Conservation (phyloP, 2,329 filamentous ascomycete species). For the Botryotinia convoluta region DNA sequence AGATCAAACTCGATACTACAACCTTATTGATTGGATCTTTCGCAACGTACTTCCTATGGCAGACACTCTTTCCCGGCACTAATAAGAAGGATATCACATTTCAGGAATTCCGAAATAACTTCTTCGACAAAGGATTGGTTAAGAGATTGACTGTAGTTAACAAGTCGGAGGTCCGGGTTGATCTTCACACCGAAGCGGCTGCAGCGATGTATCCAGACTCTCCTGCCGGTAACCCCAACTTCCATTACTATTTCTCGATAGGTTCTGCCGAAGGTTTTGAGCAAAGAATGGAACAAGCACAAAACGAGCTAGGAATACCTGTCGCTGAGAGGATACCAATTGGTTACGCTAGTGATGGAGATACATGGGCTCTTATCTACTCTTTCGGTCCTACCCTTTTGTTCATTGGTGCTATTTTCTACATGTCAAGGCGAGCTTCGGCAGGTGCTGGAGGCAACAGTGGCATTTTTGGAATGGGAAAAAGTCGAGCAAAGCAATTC, state of each 20-base stretch:
- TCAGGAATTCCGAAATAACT: conserved; percentile 92
- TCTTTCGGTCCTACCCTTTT: conserved; percentile 65
- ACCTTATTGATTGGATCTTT: conserved; percentile 50
- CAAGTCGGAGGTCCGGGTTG: conserved; percentile 73
- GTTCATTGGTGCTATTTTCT: conserved; percentile 79
- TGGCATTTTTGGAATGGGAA: conserved; percentile 93
- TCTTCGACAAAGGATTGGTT: conserved; percentile 92
- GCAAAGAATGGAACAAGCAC: conserved; percentile 80
- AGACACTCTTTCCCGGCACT: conserved; percentile 64
- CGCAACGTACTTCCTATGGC: conserved; percentile 61
- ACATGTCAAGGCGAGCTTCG: conserved; percentile 71
- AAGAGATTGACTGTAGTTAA: conserved; percentile 86
- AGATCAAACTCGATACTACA: conserved; percentile 36
- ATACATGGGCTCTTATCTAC: conserved; percentile 57
- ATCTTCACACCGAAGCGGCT: conserved; percentile 73
- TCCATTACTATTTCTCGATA: conserved; percentile 92
- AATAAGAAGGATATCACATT: conserved; percentile 83
- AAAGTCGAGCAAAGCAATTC: conserved; percentile 94
- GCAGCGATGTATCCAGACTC: conserved; percentile 73
- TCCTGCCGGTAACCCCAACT: conserved; percentile 63
- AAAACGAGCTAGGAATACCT: conserved; percentile 83
- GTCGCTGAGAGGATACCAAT: conserved; percentile 88
- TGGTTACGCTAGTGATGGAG: conserved; percentile 75
- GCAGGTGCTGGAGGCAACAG: conserved; percentile 63
- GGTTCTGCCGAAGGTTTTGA: conserved; percentile 94